Conservation (phyloP, 2,329 filamentous ascomycete genomes). For the Monilinia fructigena region DNA sequence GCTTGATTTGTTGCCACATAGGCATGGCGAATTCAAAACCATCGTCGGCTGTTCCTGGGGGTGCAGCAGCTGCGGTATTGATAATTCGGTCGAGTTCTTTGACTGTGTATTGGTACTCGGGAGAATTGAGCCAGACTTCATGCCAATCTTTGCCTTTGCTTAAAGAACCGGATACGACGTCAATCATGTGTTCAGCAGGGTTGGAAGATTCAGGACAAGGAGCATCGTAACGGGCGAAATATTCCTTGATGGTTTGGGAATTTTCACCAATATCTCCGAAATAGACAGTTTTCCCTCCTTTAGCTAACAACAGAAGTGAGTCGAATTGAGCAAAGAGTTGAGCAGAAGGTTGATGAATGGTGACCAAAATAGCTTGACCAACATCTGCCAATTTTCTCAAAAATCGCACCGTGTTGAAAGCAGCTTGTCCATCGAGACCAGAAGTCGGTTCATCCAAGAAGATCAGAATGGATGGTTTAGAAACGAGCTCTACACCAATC, state of each 20-base stretch:
- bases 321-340: conserved; percentile 58
- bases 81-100: conserved; percentile 60
- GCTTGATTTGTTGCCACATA: conserved; percentile 45
- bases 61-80: conserved; percentile 45
- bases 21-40: conserved; percentile 53
- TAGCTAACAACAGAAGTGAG: conserved; percentile 61
- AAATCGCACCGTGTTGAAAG: conserved; percentile 63
- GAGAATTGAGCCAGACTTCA: conserved; percentile 63
- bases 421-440: conserved; percentile 62
- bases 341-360: conserved; percentile 55
- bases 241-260: conserved; percentile 55
- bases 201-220: conserved; percentile 45
- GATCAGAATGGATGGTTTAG: conserved; percentile 57
- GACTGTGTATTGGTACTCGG: conserved; percentile 53
- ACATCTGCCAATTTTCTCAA: conserved; percentile 58
- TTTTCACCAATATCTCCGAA: conserved; percentile 65
- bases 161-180: conserved; percentile 48
- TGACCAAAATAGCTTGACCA: conserved; percentile 55
- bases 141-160: conserved; percentile 63
- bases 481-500: conserved; percentile 59
- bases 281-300: conserved; percentile 66
- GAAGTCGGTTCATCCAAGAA: conserved; percentile 62
- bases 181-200: conserved; percentile 48
- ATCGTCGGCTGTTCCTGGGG: conserved; percentile 42
- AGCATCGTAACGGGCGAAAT: conserved; percentile 57